Evolutionary conservation across 2,329 filamentous ascomycete genomes (phyloP).

Genomic region (Zasmidium citrigriseum): DNA sequence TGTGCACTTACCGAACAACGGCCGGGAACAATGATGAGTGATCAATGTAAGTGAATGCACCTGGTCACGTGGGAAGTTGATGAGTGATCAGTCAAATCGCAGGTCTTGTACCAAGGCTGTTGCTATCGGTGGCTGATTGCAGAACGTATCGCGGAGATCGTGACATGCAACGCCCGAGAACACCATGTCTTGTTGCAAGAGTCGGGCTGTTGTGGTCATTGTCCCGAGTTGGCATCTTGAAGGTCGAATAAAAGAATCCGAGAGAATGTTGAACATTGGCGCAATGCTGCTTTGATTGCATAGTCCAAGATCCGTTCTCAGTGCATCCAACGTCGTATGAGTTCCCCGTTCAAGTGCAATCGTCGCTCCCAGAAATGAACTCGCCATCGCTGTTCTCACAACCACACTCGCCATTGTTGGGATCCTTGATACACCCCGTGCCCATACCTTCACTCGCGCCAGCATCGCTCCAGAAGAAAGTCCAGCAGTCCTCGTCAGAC

Average conservation of each 20-base stretch:
- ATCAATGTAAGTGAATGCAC: not conserved
- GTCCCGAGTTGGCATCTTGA: too few species aligned
- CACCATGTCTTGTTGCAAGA: not conserved
- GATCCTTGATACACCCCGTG: constrained; percentile 43
- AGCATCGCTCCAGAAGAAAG: constrained; percentile 39
- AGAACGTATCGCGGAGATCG: not conserved
- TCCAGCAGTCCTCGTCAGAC: constrained; percentile 43
- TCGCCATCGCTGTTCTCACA: constrained; percentile 46
- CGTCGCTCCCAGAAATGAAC: constrained; percentile 35
- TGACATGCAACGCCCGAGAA: not conserved
- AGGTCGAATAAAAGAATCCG: not conserved
- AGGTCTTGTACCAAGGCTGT: too few species aligned
- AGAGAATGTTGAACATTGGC: not conserved
- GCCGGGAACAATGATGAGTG: not conserved
- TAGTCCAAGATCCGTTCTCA: too few species aligned
- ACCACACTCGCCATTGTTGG: constrained; percentile 42
- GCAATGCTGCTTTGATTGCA: too few species aligned
- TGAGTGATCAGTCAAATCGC: not conserved
- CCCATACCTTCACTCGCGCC: constrained; percentile 37
- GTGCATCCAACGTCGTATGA: too few species aligned
- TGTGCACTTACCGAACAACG: not conserved
- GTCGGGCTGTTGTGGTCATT: not conserved
- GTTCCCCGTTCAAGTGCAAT: constrained; percentile 18
- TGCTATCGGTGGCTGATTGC: too few species aligned
- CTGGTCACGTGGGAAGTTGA: not conserved